Base-by-base conservation (phyloP, 1,284 basidiomycete species). In the Leccinum ponderosum region DNA sequence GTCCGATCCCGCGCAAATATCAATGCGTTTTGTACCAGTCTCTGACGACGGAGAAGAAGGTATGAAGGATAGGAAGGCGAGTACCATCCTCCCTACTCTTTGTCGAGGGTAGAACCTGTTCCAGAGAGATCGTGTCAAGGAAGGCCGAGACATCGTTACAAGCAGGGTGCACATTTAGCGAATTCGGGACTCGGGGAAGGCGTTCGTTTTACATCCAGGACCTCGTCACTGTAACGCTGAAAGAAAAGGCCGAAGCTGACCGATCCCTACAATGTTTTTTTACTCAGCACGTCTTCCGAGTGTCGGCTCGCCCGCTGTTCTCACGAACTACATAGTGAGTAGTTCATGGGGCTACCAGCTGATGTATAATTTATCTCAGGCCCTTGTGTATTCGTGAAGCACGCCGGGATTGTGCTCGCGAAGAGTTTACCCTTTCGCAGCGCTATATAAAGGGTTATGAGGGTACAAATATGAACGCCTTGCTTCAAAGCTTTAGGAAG, bases 261-360 rank as follows among this genome's bases (percentile, higher is more conserved):
- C 31, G 31, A 31, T 31, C 9, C 1, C 31, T 0, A 31, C 9
- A 31, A 9, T 11, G 9, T 31, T 31, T 11, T 31, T 9, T 11
- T 4, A 6, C 29, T 29, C 31, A 31, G 31, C 31, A 31, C 31
- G 31, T 31, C 31, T 31, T 31, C 31, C 9, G 31, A 31, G 9
- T 31, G 31, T 31, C 31, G 31, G 31, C 11, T 0, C 9, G 4
- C 29, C 29, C 11, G 31, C 31, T 31, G 31, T 31, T 4, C 31
- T 31, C 9, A 31, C 31, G 31, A 31, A 31, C 31, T 11, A 31
- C 31, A 31, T 31, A 11, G 31, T 73, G 94, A 98, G 77, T 97
- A 94, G 93, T 94, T 93, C 71, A 98, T 98, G 95, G 95, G 90
- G 51, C 89, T 89, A 75, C 71, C 85, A 71, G 53, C 31, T 31